phyloP scores from a whole-genome alignment of 2,329 filamentous ascomycete genomes.

The Fusarium hainanense region DNA sequence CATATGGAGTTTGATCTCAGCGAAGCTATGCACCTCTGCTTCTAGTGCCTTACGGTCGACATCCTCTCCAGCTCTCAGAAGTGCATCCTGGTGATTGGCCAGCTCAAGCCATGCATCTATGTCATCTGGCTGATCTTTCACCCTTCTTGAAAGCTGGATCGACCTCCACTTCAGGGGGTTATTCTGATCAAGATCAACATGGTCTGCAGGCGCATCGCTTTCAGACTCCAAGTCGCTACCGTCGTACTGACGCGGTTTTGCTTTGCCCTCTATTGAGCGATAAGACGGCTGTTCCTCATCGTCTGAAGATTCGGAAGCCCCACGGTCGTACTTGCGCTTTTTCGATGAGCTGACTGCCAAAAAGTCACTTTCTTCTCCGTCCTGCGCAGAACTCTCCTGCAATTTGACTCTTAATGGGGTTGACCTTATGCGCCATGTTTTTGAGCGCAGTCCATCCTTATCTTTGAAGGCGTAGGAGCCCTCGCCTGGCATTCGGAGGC shows the following conservation, averaged over 20 bases:
- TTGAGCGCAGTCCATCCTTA: conserved; percentile 61
- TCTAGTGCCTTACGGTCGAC: conserved; percentile 59
- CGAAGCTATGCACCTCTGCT: conserved; percentile 74
- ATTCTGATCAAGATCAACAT: conserved; percentile 49
- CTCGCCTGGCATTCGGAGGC: conserved; percentile 59
- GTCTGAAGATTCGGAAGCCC: conserved; percentile 55
- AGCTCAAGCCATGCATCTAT: conserved; percentile 80
- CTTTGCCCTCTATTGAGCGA: conserved; percentile 72
- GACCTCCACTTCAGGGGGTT: conserved; percentile 65
- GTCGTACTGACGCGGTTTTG: conserved; percentile 60
- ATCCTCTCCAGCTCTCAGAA: conserved; percentile 65
- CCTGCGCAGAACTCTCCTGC: conserved; percentile 37
- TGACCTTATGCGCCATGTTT: conserved; percentile 52
- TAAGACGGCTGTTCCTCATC: conserved; percentile 66
- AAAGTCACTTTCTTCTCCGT: conserved; percentile 57
- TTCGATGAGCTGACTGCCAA: conserved; percentile 57
- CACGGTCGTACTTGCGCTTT: conserved; percentile 55
- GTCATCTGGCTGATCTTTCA: conserved; percentile 74
- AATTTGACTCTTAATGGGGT: conserved; percentile 55
- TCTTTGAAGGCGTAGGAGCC: conserved; percentile 49
- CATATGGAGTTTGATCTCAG: conserved; percentile 83
- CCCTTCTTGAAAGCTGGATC: conserved; percentile 69
- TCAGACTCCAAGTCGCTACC: conserved; percentile 64
- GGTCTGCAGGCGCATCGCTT: conserved; percentile 56
- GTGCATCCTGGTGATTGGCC: conserved; percentile 79